phyloP scores from a whole-genome alignment of 768 basidiomycete species.

The Suillus clintonianus region DNA sequence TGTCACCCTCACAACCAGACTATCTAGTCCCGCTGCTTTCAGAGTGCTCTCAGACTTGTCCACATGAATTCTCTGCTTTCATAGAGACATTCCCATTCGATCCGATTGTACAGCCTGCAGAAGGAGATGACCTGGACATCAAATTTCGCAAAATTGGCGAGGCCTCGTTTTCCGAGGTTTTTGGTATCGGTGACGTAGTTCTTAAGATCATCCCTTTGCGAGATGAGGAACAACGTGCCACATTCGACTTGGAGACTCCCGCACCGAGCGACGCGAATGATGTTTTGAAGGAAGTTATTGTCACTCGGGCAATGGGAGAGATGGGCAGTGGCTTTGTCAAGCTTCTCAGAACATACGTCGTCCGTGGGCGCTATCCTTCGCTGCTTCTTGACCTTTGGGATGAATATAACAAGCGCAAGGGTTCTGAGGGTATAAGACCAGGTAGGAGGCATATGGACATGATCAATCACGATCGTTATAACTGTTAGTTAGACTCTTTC shows the following conservation, averaged over 20 bases:
- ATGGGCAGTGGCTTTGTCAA: conserved; percentile 78
- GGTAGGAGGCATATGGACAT: conserved; percentile 47
- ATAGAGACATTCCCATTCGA: conserved; percentile 80
- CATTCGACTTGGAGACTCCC: conserved; percentile 54
- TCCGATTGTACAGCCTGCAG: conserved; percentile 51
- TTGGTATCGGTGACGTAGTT: conserved; percentile 86
- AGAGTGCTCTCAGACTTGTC: conserved; percentile 69
- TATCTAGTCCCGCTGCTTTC: conserved; percentile 65
- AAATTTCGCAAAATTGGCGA: conserved; percentile 89
- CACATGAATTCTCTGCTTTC: conserved; percentile 81
- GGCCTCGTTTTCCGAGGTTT: conserved; percentile 96
- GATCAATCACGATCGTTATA: conserved; percentile 9
- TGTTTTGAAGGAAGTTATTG: conserved; percentile 78
- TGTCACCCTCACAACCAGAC: conserved; percentile 45
- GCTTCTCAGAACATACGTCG: conserved; percentile 82
- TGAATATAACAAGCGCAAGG: conserved; percentile 69
- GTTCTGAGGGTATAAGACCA: conserved; percentile 84
- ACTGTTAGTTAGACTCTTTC: conserved; percentile 61
- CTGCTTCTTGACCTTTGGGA: conserved; percentile 86
- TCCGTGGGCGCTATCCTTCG: conserved; percentile 83
- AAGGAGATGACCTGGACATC: conserved; percentile 27
- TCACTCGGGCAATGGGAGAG: conserved; percentile 75
- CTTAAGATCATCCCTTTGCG: conserved; percentile 85
- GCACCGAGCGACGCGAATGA: conserved; percentile 73
- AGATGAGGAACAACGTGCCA: conserved; percentile 41